Evolutionary conservation across 2,329 filamentous ascomycete species (phyloP).

Genomic region (Exophiala phaeomuriformis): DNA sequence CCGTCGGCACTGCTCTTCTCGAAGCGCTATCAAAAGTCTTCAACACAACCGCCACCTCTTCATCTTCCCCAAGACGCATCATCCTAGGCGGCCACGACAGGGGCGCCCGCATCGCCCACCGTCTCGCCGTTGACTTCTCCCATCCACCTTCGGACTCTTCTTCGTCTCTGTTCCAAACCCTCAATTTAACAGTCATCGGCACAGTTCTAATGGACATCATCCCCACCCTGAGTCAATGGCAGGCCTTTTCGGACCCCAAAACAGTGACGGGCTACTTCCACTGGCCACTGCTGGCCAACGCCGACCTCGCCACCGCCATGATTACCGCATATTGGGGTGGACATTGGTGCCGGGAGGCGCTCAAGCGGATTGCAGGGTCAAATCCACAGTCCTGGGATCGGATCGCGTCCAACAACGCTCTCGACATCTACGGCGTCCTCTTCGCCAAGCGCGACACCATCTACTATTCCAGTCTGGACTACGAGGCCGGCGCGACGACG

Average conservation of each 20-base stretch:
- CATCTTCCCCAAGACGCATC: constrained; percentile 29
- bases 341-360: constrained; percentile 33
- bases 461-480: constrained; percentile 42
- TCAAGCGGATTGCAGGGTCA: constrained; percentile 31
- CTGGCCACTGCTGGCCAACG: constrained; percentile 47
- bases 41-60: constrained; percentile 14
- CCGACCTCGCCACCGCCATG: constrained; percentile 38
- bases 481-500: constrained; percentile 38
- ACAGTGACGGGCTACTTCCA: constrained; percentile 41
- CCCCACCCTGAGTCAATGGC: constrained; percentile 43
- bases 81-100: constrained; percentile 47
- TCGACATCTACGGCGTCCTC: constrained; percentile 39
- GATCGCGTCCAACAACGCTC: constrained; percentile 32
- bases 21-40: constrained; percentile 35
- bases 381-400: constrained; percentile 19
- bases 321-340: constrained; percentile 40
- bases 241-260: constrained; percentile 34
- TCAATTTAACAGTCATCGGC: constrained; percentile 35
- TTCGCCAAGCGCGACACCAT: constrained; percentile 41
- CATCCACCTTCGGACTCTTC: constrained; percentile 7
- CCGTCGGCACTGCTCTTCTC: constrained; percentile 39
- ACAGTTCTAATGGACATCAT: constrained; percentile 45
- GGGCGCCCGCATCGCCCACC: constrained; percentile 45
- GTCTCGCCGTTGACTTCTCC: constrained; percentile 40
- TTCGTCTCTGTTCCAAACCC: constrained; percentile 5